Conservation (phyloP, 2,329 filamentous ascomycete species). For the Fusarium humuli region DNA sequence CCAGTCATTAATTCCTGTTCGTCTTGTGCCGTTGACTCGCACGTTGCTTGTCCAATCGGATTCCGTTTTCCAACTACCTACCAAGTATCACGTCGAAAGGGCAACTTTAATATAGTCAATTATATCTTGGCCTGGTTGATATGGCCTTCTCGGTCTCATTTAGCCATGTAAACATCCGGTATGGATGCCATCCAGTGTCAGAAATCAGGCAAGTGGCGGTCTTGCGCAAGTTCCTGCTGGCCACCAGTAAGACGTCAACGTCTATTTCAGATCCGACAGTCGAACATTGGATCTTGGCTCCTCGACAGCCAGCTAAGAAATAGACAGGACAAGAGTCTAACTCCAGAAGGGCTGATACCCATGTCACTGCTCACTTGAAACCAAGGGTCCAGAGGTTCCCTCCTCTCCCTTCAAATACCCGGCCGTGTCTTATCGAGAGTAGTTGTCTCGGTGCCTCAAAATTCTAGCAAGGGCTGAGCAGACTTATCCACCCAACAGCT, state of each 20-base stretch:
- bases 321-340: background rate
- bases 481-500: constrained; percentile 1
- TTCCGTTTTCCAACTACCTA: background rate
- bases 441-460: constrained; percentile 27
- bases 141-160: background rate
- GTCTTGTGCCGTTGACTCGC: background rate
- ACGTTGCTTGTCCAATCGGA: background rate
- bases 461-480: constrained; percentile 17
- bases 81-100: background rate
- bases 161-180: background rate
- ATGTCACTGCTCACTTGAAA: background rate
- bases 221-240: constrained; percentile 14
- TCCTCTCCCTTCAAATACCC: constrained; percentile 1
- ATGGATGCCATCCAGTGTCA: constrained; percentile 14
- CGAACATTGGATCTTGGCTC: background rate
- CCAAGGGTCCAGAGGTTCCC: background rate
- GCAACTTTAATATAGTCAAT: background rate
- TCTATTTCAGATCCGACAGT: background rate
- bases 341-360: background rate
- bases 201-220: constrained; percentile 21
- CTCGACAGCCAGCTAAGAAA: background rate
- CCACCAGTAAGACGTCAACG: background rate
- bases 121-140: background rate
- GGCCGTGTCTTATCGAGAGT: background rate
- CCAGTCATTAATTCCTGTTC: background rate